phyloP scores from a whole-genome alignment of 2,329 filamentous ascomycete species.

The Colletotrichum sp. region DNA sequence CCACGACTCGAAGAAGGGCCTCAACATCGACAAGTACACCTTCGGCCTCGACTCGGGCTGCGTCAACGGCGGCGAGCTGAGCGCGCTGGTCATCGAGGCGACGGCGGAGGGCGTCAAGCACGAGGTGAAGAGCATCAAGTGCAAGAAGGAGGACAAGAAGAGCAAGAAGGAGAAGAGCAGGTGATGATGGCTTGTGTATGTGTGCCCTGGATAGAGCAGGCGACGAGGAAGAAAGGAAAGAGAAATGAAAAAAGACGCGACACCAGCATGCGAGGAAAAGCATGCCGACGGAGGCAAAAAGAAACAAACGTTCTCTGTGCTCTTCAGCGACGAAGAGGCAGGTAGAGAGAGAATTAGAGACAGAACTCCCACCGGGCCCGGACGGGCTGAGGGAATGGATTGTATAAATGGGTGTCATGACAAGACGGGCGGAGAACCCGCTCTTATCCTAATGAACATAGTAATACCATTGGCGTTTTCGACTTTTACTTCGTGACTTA shows the following conservation, averaged over 20 bases:
- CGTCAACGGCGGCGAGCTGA: conserved; percentile 75
- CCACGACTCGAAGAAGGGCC: conserved; percentile 78
- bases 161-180: conserved; percentile 18
- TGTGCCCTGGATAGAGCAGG: neutral
- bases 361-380: neutral
- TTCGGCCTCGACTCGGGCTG: conserved; percentile 89
- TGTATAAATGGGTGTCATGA: neutral
- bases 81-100: conserved; percentile 76
- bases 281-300: neutral
- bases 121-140: conserved; percentile 45
- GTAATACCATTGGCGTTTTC: neutral
- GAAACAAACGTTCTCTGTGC: neutral
- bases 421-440: neutral
- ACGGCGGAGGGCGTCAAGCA: conserved; percentile 37
- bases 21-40: conserved; percentile 67
- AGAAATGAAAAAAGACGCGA: neutral
- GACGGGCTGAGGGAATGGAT: neutral
- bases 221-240: neutral
- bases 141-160: conserved; percentile 27
- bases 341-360: neutral
- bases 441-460: conserved; percentile 3
- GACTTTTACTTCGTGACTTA: neutral
- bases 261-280: neutral
- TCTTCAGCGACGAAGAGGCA: neutral
- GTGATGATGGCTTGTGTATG: neutral